Evolutionary conservation across 768 basidiomycete genomes (phyloP).

Genomic region (Termitomyces sp.): DNA sequence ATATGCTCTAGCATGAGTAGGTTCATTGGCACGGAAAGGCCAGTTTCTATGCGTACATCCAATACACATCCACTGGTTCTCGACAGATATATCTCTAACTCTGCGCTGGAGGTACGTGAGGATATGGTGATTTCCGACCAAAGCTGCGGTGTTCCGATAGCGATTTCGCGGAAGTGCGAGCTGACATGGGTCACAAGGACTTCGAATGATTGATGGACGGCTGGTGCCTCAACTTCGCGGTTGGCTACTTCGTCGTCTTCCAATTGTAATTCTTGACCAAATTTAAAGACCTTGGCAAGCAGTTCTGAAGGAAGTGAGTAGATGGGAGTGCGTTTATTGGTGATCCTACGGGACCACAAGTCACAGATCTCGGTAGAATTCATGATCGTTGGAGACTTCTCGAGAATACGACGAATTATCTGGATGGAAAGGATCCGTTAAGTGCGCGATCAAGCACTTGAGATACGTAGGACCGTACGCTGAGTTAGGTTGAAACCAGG

Average conservation of each 20-base stretch:
- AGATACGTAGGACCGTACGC: neutral
- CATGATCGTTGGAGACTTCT: neutral
- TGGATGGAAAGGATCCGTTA: neutral
- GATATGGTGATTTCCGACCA: constrained; percentile 33
- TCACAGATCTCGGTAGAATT: neutral
- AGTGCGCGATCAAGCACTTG: neutral
- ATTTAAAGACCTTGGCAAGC: constrained; percentile 25
- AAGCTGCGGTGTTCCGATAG: constrained; percentile 29
- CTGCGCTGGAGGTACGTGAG: constrained; percentile 13
- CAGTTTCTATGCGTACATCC: constrained; percentile 24
- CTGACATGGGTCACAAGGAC: constrained; percentile 33
- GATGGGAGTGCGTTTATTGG: constrained; percentile 11
- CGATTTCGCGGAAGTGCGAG: constrained; percentile 30
- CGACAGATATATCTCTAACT: constrained; percentile 23
- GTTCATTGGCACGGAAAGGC: neutral
- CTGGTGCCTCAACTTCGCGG: neutral
- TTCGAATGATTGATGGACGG: constrained; percentile 26
- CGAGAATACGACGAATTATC: neutral
- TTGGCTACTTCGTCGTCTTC: constrained; percentile 7
- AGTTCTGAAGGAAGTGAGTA: constrained; percentile 25
- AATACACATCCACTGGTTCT: constrained; percentile 28
- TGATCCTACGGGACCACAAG: neutral
- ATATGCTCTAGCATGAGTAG: constrained; percentile 19
- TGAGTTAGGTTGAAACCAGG: neutral
- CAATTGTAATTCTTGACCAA: constrained; percentile 15